phyloP scores from a whole-genome alignment of 495 filamentous ascomycete genomes.

The Clavariopsis aquatica region DNA sequence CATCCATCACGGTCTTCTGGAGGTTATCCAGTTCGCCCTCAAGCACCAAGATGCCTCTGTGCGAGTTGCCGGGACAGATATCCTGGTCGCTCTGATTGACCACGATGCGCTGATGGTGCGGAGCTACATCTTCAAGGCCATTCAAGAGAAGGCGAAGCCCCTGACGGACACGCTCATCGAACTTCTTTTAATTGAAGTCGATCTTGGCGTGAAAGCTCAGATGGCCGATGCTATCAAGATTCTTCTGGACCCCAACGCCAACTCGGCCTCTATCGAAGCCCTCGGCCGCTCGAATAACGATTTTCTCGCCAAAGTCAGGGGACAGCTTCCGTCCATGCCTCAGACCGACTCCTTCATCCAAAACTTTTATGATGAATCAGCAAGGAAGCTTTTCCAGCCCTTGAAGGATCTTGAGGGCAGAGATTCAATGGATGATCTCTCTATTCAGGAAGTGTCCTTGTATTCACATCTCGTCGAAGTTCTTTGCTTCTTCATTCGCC shows the following conservation, averaged over 20 bases:
- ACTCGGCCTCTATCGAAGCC: constrained; percentile 56
- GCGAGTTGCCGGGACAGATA: constrained; percentile 89
- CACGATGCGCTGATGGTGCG: constrained; percentile 94
- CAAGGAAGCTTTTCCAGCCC: constrained; percentile 81
- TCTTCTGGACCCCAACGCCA: constrained; percentile 77
- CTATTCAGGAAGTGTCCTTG: constrained; percentile 79
- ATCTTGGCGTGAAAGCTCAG: constrained; percentile 93
- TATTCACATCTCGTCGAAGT: constrained; percentile 92
- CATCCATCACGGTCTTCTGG: constrained; percentile 80
- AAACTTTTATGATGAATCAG: constrained; percentile 87
- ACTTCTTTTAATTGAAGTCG: constrained; percentile 83
- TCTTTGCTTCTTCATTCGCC: constrained; percentile 89
- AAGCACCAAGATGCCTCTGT: constrained; percentile 80
- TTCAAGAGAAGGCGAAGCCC: constrained; percentile 80
- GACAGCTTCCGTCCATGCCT: constrained; percentile 56
- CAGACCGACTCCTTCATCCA: constrained; percentile 82
- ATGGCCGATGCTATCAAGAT: constrained; percentile 95
- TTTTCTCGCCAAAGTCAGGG: constrained; percentile 63
- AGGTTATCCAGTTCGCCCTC: constrained; percentile 88
- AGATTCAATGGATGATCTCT: constrained; percentile 61
- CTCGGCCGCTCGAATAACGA: constrained; percentile 70
- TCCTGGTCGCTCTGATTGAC: constrained; percentile 90
- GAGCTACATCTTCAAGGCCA: constrained; percentile 84
- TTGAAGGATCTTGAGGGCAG: constrained; percentile 77
- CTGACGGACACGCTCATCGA: constrained; percentile 94